Evolutionary conservation across 2,329 filamentous ascomycete species (phyloP).

Genomic region (Fusarium nelsonii): DNA sequence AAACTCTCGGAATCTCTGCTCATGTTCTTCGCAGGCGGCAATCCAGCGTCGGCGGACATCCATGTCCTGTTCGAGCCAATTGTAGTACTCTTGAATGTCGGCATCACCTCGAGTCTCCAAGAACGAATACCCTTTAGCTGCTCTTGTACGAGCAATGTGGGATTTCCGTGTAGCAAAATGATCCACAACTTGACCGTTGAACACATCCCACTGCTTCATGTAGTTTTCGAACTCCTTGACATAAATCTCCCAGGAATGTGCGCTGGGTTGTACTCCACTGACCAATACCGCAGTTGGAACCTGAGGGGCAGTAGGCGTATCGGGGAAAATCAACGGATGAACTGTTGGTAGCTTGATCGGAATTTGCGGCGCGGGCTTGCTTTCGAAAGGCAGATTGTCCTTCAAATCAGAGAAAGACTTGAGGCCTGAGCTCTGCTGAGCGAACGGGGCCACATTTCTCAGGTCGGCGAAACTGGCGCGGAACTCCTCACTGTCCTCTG

Average conservation of each 20-base stretch:
- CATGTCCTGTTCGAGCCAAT: slow-evolving; percentile 73
- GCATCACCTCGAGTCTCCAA: slow-evolving; percentile 57
- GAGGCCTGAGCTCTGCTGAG: slow-evolving; percentile 61
- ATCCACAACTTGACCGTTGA: slow-evolving; percentile 65
- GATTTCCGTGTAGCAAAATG: slow-evolving; percentile 67
- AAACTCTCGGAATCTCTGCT: slow-evolving; percentile 69
- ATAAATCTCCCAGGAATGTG: slow-evolving; percentile 63
- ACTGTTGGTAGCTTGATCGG: slow-evolving; percentile 53
- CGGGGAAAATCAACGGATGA: slow-evolving; percentile 60
- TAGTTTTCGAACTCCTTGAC: slow-evolving; percentile 66
- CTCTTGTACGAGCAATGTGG: slow-evolving; percentile 55
- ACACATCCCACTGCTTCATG: slow-evolving; percentile 62
- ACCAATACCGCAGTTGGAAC: slow-evolving; percentile 60
- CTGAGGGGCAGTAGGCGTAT: slow-evolving; percentile 63
- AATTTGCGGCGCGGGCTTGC: slow-evolving; percentile 59
- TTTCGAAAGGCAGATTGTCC: slow-evolving; percentile 69
- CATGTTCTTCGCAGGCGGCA: slow-evolving; percentile 70
- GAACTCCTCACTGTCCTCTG: slow-evolving; percentile 69
- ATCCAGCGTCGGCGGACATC: slow-evolving; percentile 72
- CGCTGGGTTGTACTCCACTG: slow-evolving; percentile 59
- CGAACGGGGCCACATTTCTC: slow-evolving; percentile 67
- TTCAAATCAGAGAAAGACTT: slow-evolving; percentile 68
- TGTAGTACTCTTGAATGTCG: slow-evolving; percentile 69
- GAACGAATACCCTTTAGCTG: slow-evolving; percentile 60
- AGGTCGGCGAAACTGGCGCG: slow-evolving; percentile 66